Conservation (phyloP, 441 rosid species). For the Syzygium syzygioides region DNA sequence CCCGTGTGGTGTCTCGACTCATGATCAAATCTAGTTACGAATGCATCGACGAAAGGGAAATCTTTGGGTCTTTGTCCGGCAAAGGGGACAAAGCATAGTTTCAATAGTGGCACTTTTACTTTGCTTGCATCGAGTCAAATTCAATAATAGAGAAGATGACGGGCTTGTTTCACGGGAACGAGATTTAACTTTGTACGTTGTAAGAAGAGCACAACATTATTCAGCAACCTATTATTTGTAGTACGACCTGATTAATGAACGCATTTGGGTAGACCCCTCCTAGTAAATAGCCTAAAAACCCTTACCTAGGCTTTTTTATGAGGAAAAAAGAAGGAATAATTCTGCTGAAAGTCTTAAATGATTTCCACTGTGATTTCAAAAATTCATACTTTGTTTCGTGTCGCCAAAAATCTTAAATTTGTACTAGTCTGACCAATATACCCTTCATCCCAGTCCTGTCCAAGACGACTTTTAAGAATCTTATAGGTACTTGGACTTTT, state of each 20-base stretch:
- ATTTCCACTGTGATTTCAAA: background rate
- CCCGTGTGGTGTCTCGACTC: background rate
- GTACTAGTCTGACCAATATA: background rate
- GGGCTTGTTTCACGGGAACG: background rate
- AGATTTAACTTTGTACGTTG: background rate
- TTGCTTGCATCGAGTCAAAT: background rate
- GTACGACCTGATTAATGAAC: background rate
- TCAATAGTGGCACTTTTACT: background rate
- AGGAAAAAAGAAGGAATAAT: background rate
- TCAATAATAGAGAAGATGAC: background rate
- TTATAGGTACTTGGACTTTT: fast-evolving
- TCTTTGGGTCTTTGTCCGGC: background rate
- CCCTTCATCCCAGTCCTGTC: background rate
- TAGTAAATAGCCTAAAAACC: background rate
- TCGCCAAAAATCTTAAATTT: background rate
- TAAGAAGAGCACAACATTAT: background rate
- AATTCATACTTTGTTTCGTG: background rate
- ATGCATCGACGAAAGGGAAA: background rate
- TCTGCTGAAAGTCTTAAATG: no score
- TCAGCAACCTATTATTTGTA: background rate
- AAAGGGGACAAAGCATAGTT: background rate
- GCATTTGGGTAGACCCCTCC: background rate
- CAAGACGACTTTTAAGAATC: background rate
- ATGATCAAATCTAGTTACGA: background rate
- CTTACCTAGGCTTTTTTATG: background rate